These are phyloP conservation scores for Fusarium sp. DNA, from an alignment of 2,329 filamentous ascomycete genomes.

Conservation along the genomic window DNA sequence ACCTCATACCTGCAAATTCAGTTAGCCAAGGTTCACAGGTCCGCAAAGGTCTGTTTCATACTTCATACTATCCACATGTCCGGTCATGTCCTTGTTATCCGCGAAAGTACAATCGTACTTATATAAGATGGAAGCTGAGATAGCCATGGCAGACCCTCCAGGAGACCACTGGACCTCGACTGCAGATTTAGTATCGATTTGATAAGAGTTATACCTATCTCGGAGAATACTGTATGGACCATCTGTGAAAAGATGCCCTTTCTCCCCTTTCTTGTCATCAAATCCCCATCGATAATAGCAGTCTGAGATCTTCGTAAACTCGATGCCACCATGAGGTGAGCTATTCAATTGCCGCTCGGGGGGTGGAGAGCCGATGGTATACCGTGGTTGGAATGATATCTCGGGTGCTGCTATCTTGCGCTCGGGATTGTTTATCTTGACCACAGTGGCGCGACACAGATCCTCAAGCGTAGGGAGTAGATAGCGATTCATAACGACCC, in stretches of 20 bases:
- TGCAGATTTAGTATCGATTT: background rate
- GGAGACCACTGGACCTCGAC: background rate
- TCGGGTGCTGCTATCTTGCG: background rate
- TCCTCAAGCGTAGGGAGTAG: background rate
- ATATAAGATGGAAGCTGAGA: background rate
- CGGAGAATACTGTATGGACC: background rate
- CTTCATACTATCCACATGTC: background rate
- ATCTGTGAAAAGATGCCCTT: background rate
- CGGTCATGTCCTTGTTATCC: background rate
- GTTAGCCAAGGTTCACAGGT: too few species aligned
- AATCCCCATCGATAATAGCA: background rate
- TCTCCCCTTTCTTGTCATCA: background rate
- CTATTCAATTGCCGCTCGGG: background rate
- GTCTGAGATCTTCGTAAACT: background rate
- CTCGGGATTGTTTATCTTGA: background rate
- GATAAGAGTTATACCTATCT: background rate
- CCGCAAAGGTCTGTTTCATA: background rate
- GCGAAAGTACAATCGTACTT: background rate
- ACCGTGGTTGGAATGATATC: accelerated
- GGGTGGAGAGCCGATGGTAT: background rate
- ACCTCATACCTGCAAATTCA: too few species aligned
- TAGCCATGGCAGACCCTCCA: background rate
- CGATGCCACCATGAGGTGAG: background rate
- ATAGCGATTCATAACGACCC: background rate
- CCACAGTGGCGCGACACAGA: background rate